Conservation (phyloP, 495 filamentous ascomycete species). For the Penicillium pancosmium region DNA sequence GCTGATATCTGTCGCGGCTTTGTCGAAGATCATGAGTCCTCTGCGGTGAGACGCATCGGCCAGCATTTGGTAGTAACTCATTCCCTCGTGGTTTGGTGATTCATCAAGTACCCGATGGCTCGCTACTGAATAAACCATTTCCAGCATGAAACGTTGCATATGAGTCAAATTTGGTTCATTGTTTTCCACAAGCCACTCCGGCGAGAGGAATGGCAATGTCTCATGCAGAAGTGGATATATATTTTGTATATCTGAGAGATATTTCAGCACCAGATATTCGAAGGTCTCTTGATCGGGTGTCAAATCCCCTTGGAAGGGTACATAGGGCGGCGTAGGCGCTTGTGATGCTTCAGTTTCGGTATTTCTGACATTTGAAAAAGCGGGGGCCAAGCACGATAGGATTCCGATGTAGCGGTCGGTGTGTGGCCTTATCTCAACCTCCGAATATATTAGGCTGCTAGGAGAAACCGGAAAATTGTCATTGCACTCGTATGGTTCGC, state of each 20-base stretch:
- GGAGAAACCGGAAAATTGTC: neutral
- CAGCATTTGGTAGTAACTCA: neutral
- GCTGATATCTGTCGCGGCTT: neutral
- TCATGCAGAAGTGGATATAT: neutral
- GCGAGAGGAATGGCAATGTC: neutral
- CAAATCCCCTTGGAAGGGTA: neutral
- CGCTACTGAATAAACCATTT: neutral
- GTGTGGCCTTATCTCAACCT: neutral
- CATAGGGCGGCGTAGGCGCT: neutral
- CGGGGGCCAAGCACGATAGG: neutral
- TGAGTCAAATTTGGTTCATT: neutral
- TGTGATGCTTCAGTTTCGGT: neutral
- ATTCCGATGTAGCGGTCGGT: neutral
- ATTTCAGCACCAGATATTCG: neutral
- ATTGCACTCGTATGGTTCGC: neutral
- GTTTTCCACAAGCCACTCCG: neutral
- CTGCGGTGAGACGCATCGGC: neutral
- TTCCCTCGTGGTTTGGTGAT: neutral
- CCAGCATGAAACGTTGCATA: neutral
- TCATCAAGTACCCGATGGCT: neutral
- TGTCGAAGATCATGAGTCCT: neutral
- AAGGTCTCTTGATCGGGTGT: neutral
- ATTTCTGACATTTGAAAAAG: neutral
- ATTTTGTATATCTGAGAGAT: neutral
- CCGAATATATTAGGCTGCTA: neutral